phyloP scores from a whole-genome alignment of 2,329 filamentous ascomycete genomes.

The Fusarium multiceps region DNA sequence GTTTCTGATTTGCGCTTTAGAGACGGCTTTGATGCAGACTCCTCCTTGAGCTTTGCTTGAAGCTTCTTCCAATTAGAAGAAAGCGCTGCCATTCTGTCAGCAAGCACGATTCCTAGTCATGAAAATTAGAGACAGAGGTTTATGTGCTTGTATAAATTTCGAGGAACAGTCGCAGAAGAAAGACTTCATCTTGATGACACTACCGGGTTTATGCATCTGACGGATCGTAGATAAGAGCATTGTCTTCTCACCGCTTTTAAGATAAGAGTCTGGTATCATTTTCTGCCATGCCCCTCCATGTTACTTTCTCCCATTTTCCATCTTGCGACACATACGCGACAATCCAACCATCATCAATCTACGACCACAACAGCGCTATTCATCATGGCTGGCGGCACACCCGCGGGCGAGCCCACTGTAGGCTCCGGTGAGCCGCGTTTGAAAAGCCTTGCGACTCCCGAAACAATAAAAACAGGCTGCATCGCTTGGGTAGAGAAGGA shows the following conservation, averaged over 20 bases:
- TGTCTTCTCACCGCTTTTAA: slow-evolving; percentile 40
- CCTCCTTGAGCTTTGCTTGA: slow-evolving; percentile 69
- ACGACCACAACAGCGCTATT: slow-evolving; percentile 28
- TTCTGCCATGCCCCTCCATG: slow-evolving; percentile 48
- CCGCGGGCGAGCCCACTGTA: slow-evolving; percentile 64
- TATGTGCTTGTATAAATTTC: slow-evolving; percentile 12
- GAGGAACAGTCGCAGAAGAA: slow-evolving; percentile 6
- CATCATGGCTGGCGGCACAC: slow-evolving; percentile 66
- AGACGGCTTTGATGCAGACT: slow-evolving; percentile 54
- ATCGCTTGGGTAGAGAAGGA: slow-evolving; percentile 75
- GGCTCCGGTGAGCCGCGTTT: slow-evolving; percentile 70
- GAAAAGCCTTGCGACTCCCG: slow-evolving; percentile 85
- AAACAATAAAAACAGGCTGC: slow-evolving; percentile 75
- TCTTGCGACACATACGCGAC: slow-evolving; percentile 18
- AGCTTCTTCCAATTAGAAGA: slow-evolving; percentile 84
- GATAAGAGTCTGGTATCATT: slow-evolving; percentile 40
- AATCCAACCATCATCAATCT: slow-evolving; percentile 44
- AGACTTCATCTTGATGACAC: slow-evolving; percentile 9
- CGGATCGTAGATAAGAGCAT: slow-evolving; percentile 37
- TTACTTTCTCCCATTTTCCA: slow-evolving; percentile 27
- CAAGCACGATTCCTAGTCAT: neutral
- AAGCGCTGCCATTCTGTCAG: slow-evolving; percentile 56
- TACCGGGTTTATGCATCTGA: slow-evolving; percentile 41
- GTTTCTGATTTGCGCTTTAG: slow-evolving; percentile 57
- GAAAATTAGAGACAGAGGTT: neutral